Percentiles rank a stretch among this genome's conserved stretches.
Evolutionary conservation across 179 eudicot genomes (phyloP).

Genomic region (Drosera spatulata): DNA sequence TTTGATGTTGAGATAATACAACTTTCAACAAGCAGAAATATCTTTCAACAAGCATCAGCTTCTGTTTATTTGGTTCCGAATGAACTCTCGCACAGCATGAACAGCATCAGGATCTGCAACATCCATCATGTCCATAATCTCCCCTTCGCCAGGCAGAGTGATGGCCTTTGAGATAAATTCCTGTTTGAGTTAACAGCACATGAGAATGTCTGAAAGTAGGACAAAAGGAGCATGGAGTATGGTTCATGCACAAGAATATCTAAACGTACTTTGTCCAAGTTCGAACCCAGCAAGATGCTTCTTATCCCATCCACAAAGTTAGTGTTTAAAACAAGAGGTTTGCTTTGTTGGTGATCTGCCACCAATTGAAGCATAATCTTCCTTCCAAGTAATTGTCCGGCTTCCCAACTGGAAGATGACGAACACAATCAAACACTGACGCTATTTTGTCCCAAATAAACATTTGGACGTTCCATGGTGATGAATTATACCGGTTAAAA

Average conservation of each 20-base stretch:
- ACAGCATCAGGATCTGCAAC: conserved; percentile 99
- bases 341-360: conserved; percentile 73
- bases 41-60: conserved; percentile 9
- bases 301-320: conserved; percentile 73
- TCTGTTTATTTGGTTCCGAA: conserved; percentile 74
- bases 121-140: conserved; percentile 94
- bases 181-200: conserved; percentile 17
- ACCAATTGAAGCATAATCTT: conserved; percentile 88
- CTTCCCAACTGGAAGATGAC: conserved; percentile 69
- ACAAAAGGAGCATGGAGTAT: too few relatives aligned
- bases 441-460: too few relatives aligned
- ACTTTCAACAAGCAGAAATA: too few relatives aligned
- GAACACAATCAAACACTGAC: too few relatives aligned
- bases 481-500: conserved; percentile 70
- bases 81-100: conserved; percentile 76
- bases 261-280: conserved; percentile 64
- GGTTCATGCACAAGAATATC: too few relatives aligned
- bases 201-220: too few relatives aligned
- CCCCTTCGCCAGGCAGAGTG: conserved; percentile 87
- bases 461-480: too few relatives aligned
- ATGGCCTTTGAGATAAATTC: conserved; percentile 88
- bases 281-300: conserved; percentile 59
- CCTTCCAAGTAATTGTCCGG: conserved; percentile 82
- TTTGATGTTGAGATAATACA: background rate
- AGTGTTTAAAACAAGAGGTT: conserved; percentile 56